A percentile compares a stretch with the other conserved stretches of the same genome.
phyloP scores from a whole-genome alignment of 192 early-diverging fungal genomes.

The Gaertneriomyces semiglobifer region DNA sequence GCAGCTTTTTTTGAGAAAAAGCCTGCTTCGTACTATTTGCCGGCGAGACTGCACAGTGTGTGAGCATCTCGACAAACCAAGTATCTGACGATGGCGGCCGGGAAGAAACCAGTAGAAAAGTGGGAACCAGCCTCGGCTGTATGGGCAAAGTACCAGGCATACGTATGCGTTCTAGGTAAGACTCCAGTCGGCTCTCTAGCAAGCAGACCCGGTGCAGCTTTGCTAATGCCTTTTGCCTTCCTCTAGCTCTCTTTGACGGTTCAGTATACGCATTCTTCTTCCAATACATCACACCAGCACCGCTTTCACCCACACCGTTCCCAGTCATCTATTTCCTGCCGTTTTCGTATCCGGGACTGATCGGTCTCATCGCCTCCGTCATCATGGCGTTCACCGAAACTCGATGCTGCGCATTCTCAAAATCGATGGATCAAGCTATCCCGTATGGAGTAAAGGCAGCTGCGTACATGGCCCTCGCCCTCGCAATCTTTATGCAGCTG shows the following conservation, averaged over 20 bases:
- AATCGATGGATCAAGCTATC: neutral
- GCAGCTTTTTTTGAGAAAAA: too few relatives aligned
- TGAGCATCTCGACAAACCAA: too few relatives aligned
- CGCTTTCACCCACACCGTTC: too few relatives aligned
- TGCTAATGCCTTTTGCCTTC: constrained; percentile 8
- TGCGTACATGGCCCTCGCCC: neutral
- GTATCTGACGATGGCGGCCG: too few relatives aligned
- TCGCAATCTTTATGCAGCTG: neutral
- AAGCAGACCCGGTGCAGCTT: neutral
- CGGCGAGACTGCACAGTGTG: too few relatives aligned
- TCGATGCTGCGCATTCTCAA: neutral
- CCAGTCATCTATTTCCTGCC: neutral
- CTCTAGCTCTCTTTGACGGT: constrained; percentile 5
- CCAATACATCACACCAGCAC: too few relatives aligned
- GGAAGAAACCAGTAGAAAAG: constrained; percentile 3
- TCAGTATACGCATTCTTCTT: neutral
- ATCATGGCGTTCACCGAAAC: constrained; percentile 5
- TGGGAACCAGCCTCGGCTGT: constrained; percentile 22
- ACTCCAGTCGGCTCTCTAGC: neutral
- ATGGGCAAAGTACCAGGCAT: constrained; percentile 27
- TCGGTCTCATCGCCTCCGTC: neutral
- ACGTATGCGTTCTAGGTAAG: constrained; percentile 17
- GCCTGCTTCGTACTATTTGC: too few relatives aligned
- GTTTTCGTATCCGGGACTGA: constrained; percentile 1
- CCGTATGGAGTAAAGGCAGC: neutral